Evolutionary conservation across 2,329 filamentous ascomycete species (phyloP).

Genomic region (Tolypocladium amazonense): DNA sequence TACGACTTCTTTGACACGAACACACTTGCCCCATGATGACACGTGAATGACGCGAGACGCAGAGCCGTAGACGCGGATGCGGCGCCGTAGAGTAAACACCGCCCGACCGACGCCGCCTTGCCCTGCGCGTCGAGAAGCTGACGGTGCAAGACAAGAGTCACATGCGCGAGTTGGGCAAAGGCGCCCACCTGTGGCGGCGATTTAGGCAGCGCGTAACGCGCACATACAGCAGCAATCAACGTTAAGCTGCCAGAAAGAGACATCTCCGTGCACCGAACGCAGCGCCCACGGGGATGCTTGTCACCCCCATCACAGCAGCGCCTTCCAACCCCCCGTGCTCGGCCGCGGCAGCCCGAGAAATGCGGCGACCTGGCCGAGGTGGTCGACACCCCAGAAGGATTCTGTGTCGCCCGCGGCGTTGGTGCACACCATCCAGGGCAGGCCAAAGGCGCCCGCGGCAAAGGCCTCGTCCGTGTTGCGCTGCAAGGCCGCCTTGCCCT

Average conservation of each 20-base stretch:
- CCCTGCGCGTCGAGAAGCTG: too few relatives aligned
- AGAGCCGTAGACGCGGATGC: not conserved
- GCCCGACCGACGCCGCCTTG: too few relatives aligned
- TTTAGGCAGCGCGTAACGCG: too few relatives aligned
- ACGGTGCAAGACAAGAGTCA: too few relatives aligned
- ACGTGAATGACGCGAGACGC: not conserved
- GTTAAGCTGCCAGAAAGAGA: too few relatives aligned
- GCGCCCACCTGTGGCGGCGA: too few relatives aligned
- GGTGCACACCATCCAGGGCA: constrained; percentile 27
- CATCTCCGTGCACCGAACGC: too few relatives aligned
- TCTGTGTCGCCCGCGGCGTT: constrained; percentile 18
- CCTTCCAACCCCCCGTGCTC: constrained; percentile 17
- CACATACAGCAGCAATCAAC: too few relatives aligned
- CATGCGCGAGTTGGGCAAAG: too few relatives aligned
- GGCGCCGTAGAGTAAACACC: not conserved
- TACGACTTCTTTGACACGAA: not conserved
- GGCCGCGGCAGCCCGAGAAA: constrained; percentile 22
- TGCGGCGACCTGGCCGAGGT: constrained; percentile 22
- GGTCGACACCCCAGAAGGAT: constrained; percentile 28
- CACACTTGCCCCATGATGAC: not conserved
- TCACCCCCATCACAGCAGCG: constrained; percentile 14
- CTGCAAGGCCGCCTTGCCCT: constrained; percentile 18
- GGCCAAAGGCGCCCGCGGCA: constrained; percentile 23
- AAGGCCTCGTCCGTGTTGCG: constrained; percentile 25
- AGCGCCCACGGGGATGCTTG: not conserved